These are phyloP conservation scores for Gynostemma pentaphyllum DNA, from an alignment of 306 rosid species.

Conservation along the genomic window DNA sequence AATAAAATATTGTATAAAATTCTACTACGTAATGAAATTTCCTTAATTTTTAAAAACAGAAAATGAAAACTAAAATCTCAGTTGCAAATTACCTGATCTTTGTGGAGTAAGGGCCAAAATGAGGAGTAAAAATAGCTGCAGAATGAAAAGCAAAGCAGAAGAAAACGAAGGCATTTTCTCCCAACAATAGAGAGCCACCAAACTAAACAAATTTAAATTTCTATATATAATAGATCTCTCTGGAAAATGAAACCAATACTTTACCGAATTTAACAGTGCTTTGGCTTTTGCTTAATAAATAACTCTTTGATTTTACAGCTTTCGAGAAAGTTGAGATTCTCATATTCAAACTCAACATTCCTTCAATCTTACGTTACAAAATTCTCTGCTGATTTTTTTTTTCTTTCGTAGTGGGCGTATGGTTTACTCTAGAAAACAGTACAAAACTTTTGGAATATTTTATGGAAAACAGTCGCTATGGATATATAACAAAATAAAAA, in stretches of 20 bases:
- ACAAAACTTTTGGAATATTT: background rate
- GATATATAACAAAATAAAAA: background rate
- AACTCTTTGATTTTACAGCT: background rate
- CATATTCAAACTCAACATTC: slow-evolving; percentile 4
- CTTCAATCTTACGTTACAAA: slow-evolving; percentile 20
- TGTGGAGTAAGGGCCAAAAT: slow-evolving; percentile 25
- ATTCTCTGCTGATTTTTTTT: background rate
- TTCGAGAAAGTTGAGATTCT: slow-evolving; percentile 21
- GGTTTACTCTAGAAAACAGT: background rate
- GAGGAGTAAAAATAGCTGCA: slow-evolving; percentile 21
- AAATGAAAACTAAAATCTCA: background rate
- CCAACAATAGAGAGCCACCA: too few species aligned
- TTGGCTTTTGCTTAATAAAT: background rate
- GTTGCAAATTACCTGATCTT: slow-evolving; percentile 31
- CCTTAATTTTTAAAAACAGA: too few species aligned
- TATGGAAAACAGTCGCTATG: too few species aligned
- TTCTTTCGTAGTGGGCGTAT: background rate
- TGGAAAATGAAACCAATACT: too few species aligned
- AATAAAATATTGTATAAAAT: too few species aligned
- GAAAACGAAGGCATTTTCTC: background rate
- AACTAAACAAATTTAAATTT: too few species aligned
- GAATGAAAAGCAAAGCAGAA: slow-evolving; percentile 2
- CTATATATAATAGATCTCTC: too few species aligned
- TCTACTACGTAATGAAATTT: too few species aligned
- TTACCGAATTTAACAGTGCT: background rate